Evolutionary conservation across 2,329 filamentous ascomycete species (phyloP), one percentile per base, ranked within the genome.

Genomic region (Metarhizium rileyi): DNA sequence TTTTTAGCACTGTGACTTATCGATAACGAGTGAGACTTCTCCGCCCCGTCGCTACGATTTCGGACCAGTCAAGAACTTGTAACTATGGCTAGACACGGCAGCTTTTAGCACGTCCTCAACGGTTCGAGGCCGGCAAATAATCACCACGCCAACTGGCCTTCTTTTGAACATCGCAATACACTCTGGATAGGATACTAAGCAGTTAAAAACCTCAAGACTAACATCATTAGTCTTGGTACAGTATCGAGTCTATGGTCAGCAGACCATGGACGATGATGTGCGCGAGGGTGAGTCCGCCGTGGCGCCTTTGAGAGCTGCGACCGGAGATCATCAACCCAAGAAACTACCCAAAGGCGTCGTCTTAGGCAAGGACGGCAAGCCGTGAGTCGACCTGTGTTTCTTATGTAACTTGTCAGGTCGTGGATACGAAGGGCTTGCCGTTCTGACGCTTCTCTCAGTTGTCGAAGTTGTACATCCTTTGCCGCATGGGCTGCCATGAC

Each of bases 351-450:
- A 84, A 60, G 86, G 86, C 55, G 74, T 91, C 2, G 77, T 91
- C 35, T 69, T 91, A 33, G 87, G 84, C 43, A 84, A 84, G 55
- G 86, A 93, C 70, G 87, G 87, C 50, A 93, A 93, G 68, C 87
- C 87, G 87, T 91, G 69, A 73, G 85, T 69, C 8, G 25, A 25
- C 18, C 26, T 38, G 20, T 12, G n/a, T 18, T 43, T 44, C 30
- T 28, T 33, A 26, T 26, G 23, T 28, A 28, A 6, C 2, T 36
- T 41, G n/a, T 40, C 33, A 18, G 25, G 36, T 36, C 5, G 10
- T 8, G 16, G 8, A 20, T 20, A 16, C 25, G 10, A 38, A n/a
- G 5, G 20, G 7, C 35, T 18, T 5, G 26, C 9, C 10, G 20
- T 23, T 36, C 33, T 42, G 23, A 36, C 18, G 25, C 7, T 50